Base-by-base conservation (phyloP, 2,329 filamentous ascomycete genomes). In the Exophiala spinifera region DNA sequence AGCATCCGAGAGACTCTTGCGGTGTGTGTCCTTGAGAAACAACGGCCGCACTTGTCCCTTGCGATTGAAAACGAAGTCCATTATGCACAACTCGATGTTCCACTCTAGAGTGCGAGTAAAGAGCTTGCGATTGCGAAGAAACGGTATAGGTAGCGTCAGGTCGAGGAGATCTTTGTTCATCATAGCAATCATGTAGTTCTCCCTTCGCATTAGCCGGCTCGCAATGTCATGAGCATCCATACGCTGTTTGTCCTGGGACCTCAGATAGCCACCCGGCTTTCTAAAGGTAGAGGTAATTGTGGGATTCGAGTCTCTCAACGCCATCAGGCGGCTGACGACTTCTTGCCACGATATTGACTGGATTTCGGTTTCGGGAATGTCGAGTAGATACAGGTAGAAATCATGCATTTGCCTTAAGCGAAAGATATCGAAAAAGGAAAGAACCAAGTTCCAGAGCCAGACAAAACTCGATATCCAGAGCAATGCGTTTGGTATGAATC, bases 191-290 rank as follows among this genome's bases (percentile, higher is more conserved):
- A 96, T 82, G 65, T 96, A 99, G 66, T 99, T 99, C 60, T 96
- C 92, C 66, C 89, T 88, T 55, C 94, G 86, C 94, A 99, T 97
- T 43, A 99, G 74, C 28, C 94, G 84, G 67, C 97, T 99, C 5
- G 94, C 94, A 69, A 99, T 97, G 66, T 96, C 94, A 65, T 96
- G 90, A 10, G 94, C 94, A 71, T 96, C 94, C 63, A 99, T 85
- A 59, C 92, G 82, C 72, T 97, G 90, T 69, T 96, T 95, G 19
- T 90, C 95, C 67, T 95, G 90, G 55, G 85, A 91, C 43, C 88
- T 88, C 59, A 92, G 79, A 55, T 81, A 83, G 60, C 78, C 81
- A 56, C 81, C 79, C 61, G 81, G 80, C 57, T 77, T 74, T 10
- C 81, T 74, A n/a, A 84, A 73, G 15, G 79, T 80, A 6, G 79